These are phyloP conservation scores for Saccharomycopsis phalli DNA, from an alignment of 1,139 yeast species.

Conservation along the genomic window DNA sequence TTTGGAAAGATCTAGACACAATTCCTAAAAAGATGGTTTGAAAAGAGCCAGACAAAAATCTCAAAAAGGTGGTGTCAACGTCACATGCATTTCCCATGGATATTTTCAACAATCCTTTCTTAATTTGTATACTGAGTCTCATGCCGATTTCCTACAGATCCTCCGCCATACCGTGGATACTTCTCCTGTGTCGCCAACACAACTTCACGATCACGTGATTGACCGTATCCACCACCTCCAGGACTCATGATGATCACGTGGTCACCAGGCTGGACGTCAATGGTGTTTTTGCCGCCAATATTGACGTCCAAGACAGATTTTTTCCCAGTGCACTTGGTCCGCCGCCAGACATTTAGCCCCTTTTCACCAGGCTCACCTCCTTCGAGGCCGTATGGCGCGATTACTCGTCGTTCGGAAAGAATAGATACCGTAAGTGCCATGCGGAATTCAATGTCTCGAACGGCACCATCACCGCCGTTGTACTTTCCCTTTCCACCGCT, in stretches of 20 bases:
- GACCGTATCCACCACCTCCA: conserved; percentile 49
- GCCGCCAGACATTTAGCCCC: conserved; percentile 52
- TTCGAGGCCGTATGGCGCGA: conserved; percentile 50
- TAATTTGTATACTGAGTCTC: conserved; percentile 16
- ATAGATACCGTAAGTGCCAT: conserved; percentile 49
- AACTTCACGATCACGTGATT: neutral
- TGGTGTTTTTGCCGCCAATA: conserved; percentile 51
- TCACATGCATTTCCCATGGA: no score
- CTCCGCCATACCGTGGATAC: conserved; percentile 6
- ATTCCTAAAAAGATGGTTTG: no score
- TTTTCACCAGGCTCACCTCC: conserved; percentile 54
- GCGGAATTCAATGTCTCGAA: conserved; percentile 54
- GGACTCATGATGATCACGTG: conserved; percentile 45
- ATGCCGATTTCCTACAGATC: conserved; percentile 13
- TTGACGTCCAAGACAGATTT: conserved; percentile 27
- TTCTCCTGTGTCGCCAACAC: no score
- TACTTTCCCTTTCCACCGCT: conserved; percentile 53
- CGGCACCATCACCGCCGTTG: conserved; percentile 55
- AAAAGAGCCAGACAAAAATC: no score
- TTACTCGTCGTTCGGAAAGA: conserved; percentile 50
- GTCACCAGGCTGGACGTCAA: conserved; percentile 44
- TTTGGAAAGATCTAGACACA: no score
- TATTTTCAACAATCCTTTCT: neutral
- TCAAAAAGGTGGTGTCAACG: no score
- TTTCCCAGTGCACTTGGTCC: conserved; percentile 24